Evolutionary conservation across 441 rosid species (phyloP), one percentile per base, ranked within the genome.

Genomic region (Adansonia gregorii): DNA sequence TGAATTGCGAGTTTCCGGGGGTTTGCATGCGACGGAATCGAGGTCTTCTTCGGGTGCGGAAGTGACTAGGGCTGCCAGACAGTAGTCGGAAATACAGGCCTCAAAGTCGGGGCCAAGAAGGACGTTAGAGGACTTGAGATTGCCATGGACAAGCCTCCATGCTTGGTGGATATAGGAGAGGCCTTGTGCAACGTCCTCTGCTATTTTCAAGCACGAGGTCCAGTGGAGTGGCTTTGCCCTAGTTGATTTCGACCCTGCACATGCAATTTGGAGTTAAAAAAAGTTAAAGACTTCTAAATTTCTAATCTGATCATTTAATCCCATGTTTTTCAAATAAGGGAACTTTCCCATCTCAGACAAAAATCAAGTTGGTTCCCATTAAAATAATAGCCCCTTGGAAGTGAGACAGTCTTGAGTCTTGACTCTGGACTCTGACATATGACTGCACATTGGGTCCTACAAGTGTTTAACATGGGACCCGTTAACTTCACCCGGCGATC

Each of bases 161-260:
- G 93, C 88, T 86, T 95, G 98, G 89, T 95, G 99, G 78, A 95
- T 92, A 83, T 91, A 95, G 19, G 96, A 88, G 66, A 95, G 94
- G 79, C 99, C 99, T 51, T 93, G 96, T 19, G 96, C 97, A 15
- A 95, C 91, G 74, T 95, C 99, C 86, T 95, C 99, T 0, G 98
- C 96, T 79, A 95, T 95, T 81, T 94, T 95, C 54, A 95, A 78
- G 82, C 98, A 93, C 9, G 98, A 95, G 8, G 98, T 95, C 99
- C 99, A 95, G 58, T 95, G 99, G 14, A 95, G 90, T 27, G 99
- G 98, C 84, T 90, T 95, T 22, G 98, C 92, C 72, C 92, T 86
- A 0, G 89, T 79, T 14, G 99, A 92, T 89, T 85, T 91, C 9
- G 99, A 91, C 52, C 98, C 98, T 95, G 88, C 48, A 35, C 64